Conservation (phyloP, 2,329 filamentous ascomycete species). For the Fusarium sp. region DNA sequence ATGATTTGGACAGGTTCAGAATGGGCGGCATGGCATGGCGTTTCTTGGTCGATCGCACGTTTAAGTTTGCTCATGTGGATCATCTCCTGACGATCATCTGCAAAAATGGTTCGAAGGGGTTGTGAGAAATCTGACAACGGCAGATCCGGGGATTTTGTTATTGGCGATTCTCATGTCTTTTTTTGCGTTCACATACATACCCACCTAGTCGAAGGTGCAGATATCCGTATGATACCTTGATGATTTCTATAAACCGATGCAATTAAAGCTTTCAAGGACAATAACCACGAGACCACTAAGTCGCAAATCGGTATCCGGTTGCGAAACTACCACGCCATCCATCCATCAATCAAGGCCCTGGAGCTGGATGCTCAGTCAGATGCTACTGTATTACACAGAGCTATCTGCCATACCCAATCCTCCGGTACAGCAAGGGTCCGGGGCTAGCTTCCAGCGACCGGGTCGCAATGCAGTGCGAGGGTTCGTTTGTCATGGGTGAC, state of each 20-base stretch:
- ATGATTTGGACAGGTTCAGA: constrained; percentile 16
- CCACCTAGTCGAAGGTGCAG: background rate
- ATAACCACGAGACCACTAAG: background rate
- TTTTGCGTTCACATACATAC: background rate
- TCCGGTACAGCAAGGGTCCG: background rate
- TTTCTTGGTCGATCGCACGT: constrained; percentile 28
- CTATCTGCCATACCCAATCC: background rate
- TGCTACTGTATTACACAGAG: background rate
- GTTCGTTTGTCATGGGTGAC: background rate
- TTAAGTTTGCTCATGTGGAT: constrained; percentile 10
- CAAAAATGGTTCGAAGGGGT: background rate
- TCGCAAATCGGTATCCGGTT: background rate
- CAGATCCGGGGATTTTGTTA: background rate
- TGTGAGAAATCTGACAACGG: background rate
- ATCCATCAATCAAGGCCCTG: background rate
- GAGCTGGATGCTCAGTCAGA: background rate
- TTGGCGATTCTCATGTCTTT: background rate
- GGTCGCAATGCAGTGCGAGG: background rate
- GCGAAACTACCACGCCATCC: background rate
- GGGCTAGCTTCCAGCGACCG: background rate
- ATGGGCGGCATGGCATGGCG: constrained; percentile 42
- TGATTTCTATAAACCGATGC: background rate
- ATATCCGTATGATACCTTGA: background rate
- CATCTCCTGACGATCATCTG: constrained; percentile 13
- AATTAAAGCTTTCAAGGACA: background rate